phyloP scores from a whole-genome alignment of 2,329 filamentous ascomycete species.

The Aspergillus texensis region DNA sequence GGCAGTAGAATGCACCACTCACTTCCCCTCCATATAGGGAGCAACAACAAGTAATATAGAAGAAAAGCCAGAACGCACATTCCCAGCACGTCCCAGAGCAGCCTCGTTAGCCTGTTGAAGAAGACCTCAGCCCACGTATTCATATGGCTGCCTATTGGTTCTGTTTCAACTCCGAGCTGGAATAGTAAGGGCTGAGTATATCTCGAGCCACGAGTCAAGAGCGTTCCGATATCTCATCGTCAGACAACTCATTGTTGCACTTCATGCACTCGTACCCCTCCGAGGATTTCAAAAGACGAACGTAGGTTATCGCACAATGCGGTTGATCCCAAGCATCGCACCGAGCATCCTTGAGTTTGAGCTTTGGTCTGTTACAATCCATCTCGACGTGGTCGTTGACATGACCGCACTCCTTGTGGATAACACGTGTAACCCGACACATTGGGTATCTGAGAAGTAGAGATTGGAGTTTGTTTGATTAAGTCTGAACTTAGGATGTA shows the following conservation, averaged over 20 bases:
- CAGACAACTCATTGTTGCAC: not conserved
- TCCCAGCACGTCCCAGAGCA: too few relatives aligned
- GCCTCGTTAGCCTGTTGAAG: not conserved
- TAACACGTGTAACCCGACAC: not conserved
- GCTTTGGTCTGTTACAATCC: not conserved
- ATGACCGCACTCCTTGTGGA: not conserved
- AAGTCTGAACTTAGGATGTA: not conserved
- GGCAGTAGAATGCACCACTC: not conserved
- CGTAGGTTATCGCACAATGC: not conserved
- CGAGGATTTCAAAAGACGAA: not conserved
- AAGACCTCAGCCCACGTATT: not conserved
- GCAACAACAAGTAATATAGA: not conserved
- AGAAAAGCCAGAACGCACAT: not conserved
- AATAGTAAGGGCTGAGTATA: too few relatives aligned
- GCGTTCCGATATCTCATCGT: not conserved
- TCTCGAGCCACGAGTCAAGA: not conserved
- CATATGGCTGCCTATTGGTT: too few relatives aligned
- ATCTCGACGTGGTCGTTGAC: not conserved
- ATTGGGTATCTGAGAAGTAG: not conserved
- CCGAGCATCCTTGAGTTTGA: not conserved
- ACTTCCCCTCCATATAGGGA: not conserved
- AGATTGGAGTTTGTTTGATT: not conserved
- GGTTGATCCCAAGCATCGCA: not conserved
- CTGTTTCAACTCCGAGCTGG: too few relatives aligned
- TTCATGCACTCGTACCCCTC: not conserved